Base-by-base conservation (phyloP, 805 yeast species). In the Candida coquimbonensis region DNA sequence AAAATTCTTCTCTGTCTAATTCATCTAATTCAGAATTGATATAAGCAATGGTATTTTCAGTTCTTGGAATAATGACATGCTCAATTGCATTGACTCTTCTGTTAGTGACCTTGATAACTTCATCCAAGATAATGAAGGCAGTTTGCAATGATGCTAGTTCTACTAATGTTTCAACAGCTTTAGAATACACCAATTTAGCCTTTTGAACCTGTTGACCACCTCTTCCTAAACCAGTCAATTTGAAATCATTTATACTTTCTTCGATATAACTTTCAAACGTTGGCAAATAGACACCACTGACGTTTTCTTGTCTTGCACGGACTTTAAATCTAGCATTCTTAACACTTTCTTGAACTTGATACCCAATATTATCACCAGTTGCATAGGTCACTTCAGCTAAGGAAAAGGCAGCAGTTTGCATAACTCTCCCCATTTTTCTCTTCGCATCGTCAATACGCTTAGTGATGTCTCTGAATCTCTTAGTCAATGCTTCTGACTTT, bases 41-140 rank as follows among this genome's bases (percentile, higher is more conserved):
- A 69, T 91, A 80, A 44, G 75, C 70, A 60, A 91, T 91, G 27
- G 99, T 91, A 68, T 91, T 91, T 66, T 93, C 97, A 2, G 98
- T 93, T 68, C 98, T 80, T 55, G 99, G 99, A 50, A 91, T 91
- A 59, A 91, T 90, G 39, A 91, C 98, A 62, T 91, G 98, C 71
- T 91, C 99, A 67, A 91, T 91, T 51, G 99, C 98, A 65, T 91
- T 91, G 60, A 91, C 99, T 75, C 99, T 87, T 72, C 99, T 80
- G 68, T 91, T 91, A 45, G 99, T 91, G 49, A 93, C 96, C 67
- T 93, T 93, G 66, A 91, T 93, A 48, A 91, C 99, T 66, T 91
- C 99, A 68, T 93, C 99, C 59, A 91, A 77, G 54, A 91, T 91
- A 46, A 93, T 88, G 64, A 91, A 91, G 2, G 98, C 98, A 7